A percentile compares a stretch with the other conserved stretches of the same genome.
phyloP scores from a whole-genome alignment of 2,329 filamentous ascomycete genomes.

The Fusarium succisae region DNA sequence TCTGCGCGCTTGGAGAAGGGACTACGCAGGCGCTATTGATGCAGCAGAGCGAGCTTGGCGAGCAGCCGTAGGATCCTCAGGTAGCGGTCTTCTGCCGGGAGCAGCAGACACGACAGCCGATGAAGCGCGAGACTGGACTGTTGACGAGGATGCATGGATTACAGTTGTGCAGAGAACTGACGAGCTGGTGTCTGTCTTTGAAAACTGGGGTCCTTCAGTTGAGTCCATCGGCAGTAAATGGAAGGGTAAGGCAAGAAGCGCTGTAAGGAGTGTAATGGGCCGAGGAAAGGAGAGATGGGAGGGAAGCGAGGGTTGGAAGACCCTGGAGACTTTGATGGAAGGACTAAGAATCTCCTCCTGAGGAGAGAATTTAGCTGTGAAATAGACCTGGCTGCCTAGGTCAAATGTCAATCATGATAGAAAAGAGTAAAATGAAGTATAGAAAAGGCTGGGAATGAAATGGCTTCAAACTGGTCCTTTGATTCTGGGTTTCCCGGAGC shows the following conservation, averaged over 20 bases:
- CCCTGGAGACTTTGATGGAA: conserved; percentile 65
- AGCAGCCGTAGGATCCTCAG: conserved; percentile 66
- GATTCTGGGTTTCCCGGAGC: neutral
- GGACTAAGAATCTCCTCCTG: conserved; percentile 56
- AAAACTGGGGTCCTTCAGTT: conserved; percentile 75
- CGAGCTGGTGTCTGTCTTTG: conserved; percentile 82
- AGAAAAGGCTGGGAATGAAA: neutral
- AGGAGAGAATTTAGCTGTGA: neutral
- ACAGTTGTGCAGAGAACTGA: conserved; percentile 81
- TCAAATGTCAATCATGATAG: conserved; percentile 5
- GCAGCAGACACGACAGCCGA: conserved; percentile 48
- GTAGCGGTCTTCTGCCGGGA: conserved; percentile 56
- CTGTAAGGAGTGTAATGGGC: conserved; percentile 83
- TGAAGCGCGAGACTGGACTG: conserved; percentile 51
- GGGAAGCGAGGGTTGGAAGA: conserved; percentile 73
- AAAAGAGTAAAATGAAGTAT: conserved; percentile 2
- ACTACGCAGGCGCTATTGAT: conserved; percentile 77
- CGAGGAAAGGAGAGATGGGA: conserved; percentile 87
- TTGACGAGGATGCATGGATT: conserved; percentile 72
- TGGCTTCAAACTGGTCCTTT: neutral
- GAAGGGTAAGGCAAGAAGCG: conserved; percentile 88
- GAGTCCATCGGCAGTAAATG: conserved; percentile 80
- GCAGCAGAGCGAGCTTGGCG: conserved; percentile 93
- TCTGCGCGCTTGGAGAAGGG: conserved; percentile 76
- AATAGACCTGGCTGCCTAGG: neutral